A percentile compares a stretch with the other conserved stretches of the same genome.
These are phyloP conservation scores for Cercospora sojina DNA, from an alignment of 2,329 filamentous ascomycete species.

Conservation along the genomic window DNA sequence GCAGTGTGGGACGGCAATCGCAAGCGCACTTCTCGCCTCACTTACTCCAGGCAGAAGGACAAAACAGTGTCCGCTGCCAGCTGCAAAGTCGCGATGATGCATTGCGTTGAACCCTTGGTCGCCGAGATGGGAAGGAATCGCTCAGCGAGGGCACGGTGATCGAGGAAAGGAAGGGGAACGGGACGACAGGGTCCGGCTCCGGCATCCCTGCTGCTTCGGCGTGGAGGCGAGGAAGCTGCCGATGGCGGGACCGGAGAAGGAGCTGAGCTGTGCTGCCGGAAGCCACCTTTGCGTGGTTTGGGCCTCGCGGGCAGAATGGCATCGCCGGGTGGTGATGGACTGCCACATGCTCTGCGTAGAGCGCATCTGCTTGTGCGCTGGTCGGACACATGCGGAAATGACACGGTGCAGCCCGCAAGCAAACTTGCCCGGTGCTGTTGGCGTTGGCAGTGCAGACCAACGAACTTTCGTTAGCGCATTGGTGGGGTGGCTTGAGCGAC, in stretches of 20 bases:
- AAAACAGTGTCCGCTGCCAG: not conserved
- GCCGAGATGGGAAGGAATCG: not conserved
- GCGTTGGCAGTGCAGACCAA: not conserved
- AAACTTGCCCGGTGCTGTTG: not conserved
- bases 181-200: not conserved
- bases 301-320: not conserved
- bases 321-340: not conserved
- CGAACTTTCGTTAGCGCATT: conserved; percentile 3
- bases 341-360: not conserved
- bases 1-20: not conserved
- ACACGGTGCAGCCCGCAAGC: not conserved
- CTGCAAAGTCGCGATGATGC: not conserved
- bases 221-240: not conserved
- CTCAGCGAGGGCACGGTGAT: conserved; percentile 1
- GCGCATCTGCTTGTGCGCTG: not conserved
- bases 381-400: not conserved
- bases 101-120: not conserved
- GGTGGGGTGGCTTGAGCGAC: conserved; percentile 2
- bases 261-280: not conserved
- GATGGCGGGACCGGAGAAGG: not conserved
- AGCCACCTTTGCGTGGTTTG: not conserved
- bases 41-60: not conserved
- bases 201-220: not conserved
- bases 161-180: not conserved
- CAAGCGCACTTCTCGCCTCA: not conserved